Evolutionary conservation across 176 grass and related monocot genomes (phyloP), one percentile per base, ranked within the genome.

Genomic region (Lolium rigidum): DNA sequence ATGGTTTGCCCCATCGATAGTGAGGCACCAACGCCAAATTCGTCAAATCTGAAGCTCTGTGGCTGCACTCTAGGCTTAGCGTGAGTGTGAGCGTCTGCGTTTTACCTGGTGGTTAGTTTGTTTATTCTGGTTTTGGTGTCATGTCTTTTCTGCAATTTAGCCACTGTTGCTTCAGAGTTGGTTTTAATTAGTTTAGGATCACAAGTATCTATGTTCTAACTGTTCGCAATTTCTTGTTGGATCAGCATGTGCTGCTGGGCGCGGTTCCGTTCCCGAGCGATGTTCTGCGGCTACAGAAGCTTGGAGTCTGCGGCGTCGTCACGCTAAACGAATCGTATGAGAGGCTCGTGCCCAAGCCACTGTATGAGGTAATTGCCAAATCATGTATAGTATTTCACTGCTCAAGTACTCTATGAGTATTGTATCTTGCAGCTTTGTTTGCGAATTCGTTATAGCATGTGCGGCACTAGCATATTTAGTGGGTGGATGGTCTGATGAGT

Each of bases 241-340:
- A 50, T 87, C 94, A 98, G 94, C 91, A 92, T 92, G 74, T 96
- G 85, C 79, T 98, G 17, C 85, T 98, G 13, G 97, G 97, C 2
- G 97, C 94, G 67, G 97, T 98, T 80, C 97, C 94, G 12, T 98
- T 98, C 72, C 92, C 94, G 57, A 94, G 91, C 73, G 94, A 98
- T 74, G 92, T 98, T 73, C 77, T 64, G 21, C 80, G 86, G 70
- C 81, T 98, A 65, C 92, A 96, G 88, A 73, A 88, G 77, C 90
- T 98, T 75, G 94, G 97, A 84, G 97, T 98, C 81, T 85, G 83
- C 35, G 94, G 97, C 21, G 94, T 98, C 11, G 90, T 98, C 54
- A 98, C 97, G 76, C 57, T 98, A 51, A 98, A 98, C 52, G 94
- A 98, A 80, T 95, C 94, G 18, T 98, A 95, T 66, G 97, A 98